phyloP scores from a whole-genome alignment of 306 rosid genomes.

The Medicago ruthenica region DNA sequence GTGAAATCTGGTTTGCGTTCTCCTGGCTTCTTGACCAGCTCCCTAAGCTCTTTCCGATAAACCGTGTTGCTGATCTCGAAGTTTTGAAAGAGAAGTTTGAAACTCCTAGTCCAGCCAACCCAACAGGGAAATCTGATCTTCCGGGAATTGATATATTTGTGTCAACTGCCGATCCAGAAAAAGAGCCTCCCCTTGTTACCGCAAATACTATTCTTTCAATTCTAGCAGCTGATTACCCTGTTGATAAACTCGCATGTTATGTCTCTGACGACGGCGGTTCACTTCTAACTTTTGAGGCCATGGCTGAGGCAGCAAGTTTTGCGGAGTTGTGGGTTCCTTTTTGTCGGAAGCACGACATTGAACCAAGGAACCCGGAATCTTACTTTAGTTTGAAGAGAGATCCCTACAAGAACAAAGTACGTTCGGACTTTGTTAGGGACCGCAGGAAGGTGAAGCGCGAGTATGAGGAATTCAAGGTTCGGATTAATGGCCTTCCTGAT shows the following conservation, averaged over 20 bases:
- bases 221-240: slow-evolving; percentile 77
- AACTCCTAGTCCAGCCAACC: slow-evolving; percentile 65
- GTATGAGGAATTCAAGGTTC: slow-evolving; percentile 84
- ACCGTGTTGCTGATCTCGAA: slow-evolving; percentile 59
- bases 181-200: slow-evolving; percentile 83
- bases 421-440: slow-evolving; percentile 78
- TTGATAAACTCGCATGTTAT: slow-evolving; percentile 79
- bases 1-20: slow-evolving; percentile 89
- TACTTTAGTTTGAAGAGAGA: slow-evolving; percentile 70
- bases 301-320: slow-evolving; percentile 91
- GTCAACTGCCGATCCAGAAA: slow-evolving; percentile 86
- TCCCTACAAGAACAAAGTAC: slow-evolving; percentile 77
- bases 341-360: slow-evolving; percentile 77
- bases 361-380: slow-evolving; percentile 82
- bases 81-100: slow-evolving; percentile 74
- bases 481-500: slow-evolving; percentile 76
- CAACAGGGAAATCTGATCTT: slow-evolving; percentile 77
- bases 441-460: slow-evolving; percentile 79
- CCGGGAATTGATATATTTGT: slow-evolving; percentile 82
- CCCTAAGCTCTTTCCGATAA: slow-evolving; percentile 83
- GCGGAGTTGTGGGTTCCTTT: slow-evolving; percentile 86
- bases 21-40: slow-evolving; percentile 89
- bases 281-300: slow-evolving; percentile 86
- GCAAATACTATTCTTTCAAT: slow-evolving; percentile 84
- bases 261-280: slow-evolving; percentile 92